Conservation (phyloP, 1,284 basidiomycete genomes). For the Agroathelia rolfsii region DNA sequence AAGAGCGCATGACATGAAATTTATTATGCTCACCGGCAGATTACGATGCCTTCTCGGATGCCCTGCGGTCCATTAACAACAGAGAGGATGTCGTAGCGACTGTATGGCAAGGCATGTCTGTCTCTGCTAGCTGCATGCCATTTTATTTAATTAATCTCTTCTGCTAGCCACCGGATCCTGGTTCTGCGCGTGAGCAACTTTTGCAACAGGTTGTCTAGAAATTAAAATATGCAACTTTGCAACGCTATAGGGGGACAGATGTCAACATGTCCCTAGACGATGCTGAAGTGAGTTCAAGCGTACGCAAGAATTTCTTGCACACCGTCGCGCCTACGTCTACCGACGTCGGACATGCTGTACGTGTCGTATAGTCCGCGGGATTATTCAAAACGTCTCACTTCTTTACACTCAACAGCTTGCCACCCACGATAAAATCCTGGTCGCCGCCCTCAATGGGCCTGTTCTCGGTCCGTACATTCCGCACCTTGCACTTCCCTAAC, state of each 20-base stretch:
- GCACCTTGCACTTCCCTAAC: background rate
- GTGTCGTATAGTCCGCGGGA: background rate
- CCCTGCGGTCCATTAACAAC: conserved; percentile 45
- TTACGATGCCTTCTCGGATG: conserved; percentile 50
- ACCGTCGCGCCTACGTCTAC: conserved; percentile 40
- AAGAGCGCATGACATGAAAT: background rate
- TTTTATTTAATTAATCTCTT: conserved; percentile 4
- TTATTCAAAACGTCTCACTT: conserved; percentile 28
- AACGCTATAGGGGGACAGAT: conserved; percentile 37
- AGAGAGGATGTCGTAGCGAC: conserved; percentile 55
- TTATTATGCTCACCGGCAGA: conserved; percentile 27
- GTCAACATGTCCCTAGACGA: conserved; percentile 28
- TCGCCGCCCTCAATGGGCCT: conserved; percentile 63
- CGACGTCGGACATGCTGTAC: conserved; percentile 52
- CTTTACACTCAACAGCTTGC: conserved; percentile 52
- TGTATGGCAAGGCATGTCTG: conserved; percentile 49
- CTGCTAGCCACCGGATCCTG: conserved; percentile 49
- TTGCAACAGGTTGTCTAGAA: background rate
- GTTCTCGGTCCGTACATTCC: conserved; percentile 43
- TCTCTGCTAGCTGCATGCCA: background rate
- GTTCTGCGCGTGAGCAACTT: conserved; percentile 56
- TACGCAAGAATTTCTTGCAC: conserved; percentile 34
- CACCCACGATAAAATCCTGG: conserved; percentile 14
- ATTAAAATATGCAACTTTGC: conserved; percentile 1
- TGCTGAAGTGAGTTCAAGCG: conserved; percentile 14